Conservation (phyloP, 208 protist species). For the Phytomonas sp. region DNA sequence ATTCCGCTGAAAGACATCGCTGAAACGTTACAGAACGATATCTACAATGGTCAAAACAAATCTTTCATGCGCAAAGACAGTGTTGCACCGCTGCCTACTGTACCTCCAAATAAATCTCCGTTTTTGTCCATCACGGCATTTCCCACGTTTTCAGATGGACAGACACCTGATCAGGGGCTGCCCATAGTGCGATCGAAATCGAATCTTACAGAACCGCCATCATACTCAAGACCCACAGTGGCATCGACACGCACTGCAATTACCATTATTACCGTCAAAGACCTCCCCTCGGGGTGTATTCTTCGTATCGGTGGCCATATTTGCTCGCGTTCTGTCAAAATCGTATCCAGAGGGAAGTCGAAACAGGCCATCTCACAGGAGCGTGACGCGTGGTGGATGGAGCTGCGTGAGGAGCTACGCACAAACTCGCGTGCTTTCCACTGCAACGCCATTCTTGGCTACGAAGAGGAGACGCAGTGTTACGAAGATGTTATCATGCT, state of each 20-base stretch:
- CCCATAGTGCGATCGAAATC: neutral
- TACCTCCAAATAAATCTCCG: neutral
- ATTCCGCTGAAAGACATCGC: neutral
- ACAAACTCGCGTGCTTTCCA: constrained; percentile 82
- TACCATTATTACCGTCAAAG: constrained; percentile 73
- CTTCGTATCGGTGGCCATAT: constrained; percentile 84
- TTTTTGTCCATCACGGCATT: neutral
- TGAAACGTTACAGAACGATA: neutral
- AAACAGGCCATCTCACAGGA: constrained; percentile 81
- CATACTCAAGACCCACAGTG: neutral
- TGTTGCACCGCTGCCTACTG: neutral
- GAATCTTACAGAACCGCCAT: neutral
- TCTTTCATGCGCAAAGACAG: neutral
- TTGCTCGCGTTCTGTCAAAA: constrained; percentile 83
- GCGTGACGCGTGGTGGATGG: constrained; percentile 90
- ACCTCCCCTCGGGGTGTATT: constrained; percentile 67
- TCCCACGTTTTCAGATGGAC: neutral
- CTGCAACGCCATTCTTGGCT: constrained; percentile 87
- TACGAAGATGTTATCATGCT: constrained; percentile 83
- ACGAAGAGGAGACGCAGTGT: constrained; percentile 81
- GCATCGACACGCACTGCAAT: neutral
- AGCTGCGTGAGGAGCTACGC: constrained; percentile 86
- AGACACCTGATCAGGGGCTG: neutral
- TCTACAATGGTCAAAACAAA: neutral
- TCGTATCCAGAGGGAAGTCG: constrained; percentile 78